Conservation (phyloP, 768 basidiomycete genomes). For the Rhodotorula graminis region DNA sequence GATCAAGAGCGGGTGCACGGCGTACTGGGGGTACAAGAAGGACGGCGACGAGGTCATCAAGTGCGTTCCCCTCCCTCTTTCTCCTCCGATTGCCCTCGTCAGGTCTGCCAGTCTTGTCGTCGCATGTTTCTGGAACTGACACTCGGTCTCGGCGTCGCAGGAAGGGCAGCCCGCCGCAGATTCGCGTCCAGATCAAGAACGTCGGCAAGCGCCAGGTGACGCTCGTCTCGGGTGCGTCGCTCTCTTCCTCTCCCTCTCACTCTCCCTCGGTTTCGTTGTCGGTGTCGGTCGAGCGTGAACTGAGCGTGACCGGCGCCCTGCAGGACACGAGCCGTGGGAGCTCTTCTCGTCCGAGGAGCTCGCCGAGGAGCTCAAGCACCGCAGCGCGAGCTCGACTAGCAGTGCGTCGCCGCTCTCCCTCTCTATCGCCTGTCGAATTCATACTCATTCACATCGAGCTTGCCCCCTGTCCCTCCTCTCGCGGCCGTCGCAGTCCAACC, state of each 20-base stretch:
- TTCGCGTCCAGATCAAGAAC: conserved; percentile 32
- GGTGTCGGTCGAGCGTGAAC: too few relatives aligned
- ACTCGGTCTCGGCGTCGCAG: not conserved
- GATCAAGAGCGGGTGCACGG: conserved; percentile 9
- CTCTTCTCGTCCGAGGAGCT: conserved; percentile 19
- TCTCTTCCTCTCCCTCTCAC: too few relatives aligned
- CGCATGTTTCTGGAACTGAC: too few relatives aligned
- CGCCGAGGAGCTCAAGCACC: conserved; percentile 31
- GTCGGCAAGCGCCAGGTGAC: conserved; percentile 38
- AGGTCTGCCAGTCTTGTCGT: too few relatives aligned
- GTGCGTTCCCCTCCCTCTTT: not conserved
- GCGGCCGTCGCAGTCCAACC: conserved; percentile 7
- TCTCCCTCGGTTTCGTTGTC: too few relatives aligned
- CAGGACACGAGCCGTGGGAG: conserved; percentile 28
- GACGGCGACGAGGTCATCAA: conserved; percentile 16
- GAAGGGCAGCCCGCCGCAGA: conserved; percentile 23
- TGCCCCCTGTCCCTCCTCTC: not conserved
- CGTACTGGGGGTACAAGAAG: conserved; percentile 5
- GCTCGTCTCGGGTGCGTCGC: conserved; percentile 17
- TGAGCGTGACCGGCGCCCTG: too few relatives aligned
- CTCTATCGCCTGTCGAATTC: not conserved
- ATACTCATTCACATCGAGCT: too few relatives aligned
- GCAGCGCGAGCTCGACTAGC: conserved; percentile 21
- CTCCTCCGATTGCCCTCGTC: too few relatives aligned
- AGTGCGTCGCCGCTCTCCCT: not conserved